These are phyloP conservation scores for Arxiozyma telluris DNA, from an alignment of 1,139 yeast species.

Conservation along the genomic window DNA sequence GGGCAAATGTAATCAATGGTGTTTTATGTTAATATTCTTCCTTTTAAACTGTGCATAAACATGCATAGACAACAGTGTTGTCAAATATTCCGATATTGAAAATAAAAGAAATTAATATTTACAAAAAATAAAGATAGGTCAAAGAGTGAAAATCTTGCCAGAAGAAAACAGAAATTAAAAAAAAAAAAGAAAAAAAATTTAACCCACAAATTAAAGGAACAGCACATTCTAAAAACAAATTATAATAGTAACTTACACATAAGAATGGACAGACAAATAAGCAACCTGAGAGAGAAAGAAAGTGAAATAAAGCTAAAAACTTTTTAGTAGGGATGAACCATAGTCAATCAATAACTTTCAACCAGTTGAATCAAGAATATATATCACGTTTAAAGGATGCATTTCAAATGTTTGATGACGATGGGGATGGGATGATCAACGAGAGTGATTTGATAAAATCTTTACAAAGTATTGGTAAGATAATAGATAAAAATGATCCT, in stretches of 20 bases:
- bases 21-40: too few species aligned
- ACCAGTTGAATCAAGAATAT: conserved; percentile 28
- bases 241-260: too few species aligned
- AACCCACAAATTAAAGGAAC: background rate
- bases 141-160: background rate
- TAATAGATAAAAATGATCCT: conserved; percentile 36
- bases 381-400: conserved; percentile 42
- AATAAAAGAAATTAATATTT: too few species aligned
- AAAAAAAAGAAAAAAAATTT: too few species aligned
- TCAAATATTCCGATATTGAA: background rate
- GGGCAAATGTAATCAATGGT: background rate
- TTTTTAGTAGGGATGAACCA: conserved; percentile 15
- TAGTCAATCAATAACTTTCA: conserved; percentile 24
- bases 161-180: too few species aligned
- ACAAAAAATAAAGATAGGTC: background rate
- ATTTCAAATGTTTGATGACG: conserved; percentile 68
- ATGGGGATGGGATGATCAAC: conserved; percentile 63
- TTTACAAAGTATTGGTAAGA: conserved; percentile 45
- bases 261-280: too few species aligned
- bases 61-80: background rate
- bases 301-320: background rate
- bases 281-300: background rate
- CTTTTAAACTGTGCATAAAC: too few species aligned
- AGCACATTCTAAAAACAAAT: too few species aligned
- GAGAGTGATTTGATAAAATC: conserved; percentile 50